Conservation (phyloP, 1,284 basidiomycete species). For the Puccinia triticina region DNA sequence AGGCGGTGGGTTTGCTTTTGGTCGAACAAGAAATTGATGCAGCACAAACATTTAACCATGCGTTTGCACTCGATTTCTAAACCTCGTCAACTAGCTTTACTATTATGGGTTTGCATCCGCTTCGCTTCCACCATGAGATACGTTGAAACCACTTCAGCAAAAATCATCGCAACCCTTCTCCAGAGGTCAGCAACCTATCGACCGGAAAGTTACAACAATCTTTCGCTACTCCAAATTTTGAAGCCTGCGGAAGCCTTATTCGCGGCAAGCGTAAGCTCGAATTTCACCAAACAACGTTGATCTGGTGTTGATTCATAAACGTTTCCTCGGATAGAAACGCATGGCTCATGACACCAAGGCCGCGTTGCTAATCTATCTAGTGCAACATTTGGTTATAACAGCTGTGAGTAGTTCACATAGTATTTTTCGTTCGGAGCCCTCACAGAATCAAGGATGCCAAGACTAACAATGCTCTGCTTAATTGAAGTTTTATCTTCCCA, state of each 20-base stretch:
- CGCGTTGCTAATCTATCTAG: background rate
- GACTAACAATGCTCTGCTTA: too few relatives aligned
- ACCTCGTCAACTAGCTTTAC: background rate
- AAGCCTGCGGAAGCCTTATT: background rate
- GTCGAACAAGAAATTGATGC: background rate
- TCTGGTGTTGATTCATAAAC: background rate
- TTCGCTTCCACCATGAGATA: background rate
- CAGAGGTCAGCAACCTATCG: background rate
- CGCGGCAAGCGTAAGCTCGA: background rate
- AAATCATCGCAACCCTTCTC: background rate
- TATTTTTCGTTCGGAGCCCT: too few relatives aligned
- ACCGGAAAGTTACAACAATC: background rate
- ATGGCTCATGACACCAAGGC: background rate
- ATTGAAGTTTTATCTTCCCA: constrained; percentile 28
- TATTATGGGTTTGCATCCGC: background rate
- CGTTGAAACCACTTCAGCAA: background rate
- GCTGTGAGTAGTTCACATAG: background rate
- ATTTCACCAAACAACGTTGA: too few relatives aligned
- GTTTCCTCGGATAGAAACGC: background rate
- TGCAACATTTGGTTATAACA: background rate
- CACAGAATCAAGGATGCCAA: too few relatives aligned
- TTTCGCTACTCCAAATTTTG: background rate
- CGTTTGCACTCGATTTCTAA: background rate
- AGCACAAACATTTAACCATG: too few relatives aligned
- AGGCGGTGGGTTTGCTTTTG: background rate